A percentile compares a stretch with the other conserved stretches of the same genome.
Evolutionary conservation across 305 asterid species (phyloP).

Genomic region (Fraxinus angustifolia): DNA sequence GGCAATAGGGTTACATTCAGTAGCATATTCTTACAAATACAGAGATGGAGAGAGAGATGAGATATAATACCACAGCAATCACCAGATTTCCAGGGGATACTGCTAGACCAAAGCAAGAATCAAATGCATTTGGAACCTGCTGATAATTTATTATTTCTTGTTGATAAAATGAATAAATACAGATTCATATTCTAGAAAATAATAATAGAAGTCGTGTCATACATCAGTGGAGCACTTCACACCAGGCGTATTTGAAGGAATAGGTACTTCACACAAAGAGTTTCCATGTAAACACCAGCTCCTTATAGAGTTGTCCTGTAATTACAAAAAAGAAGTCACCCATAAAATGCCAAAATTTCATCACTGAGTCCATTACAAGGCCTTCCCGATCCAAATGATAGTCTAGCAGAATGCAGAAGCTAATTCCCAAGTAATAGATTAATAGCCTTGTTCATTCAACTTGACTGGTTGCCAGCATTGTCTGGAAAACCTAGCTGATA

Average conservation of each 20-base stretch:
- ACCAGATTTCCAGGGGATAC: conserved; percentile 83
- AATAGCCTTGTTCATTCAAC: conserved; percentile 5
- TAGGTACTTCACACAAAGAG: conserved; percentile 51
- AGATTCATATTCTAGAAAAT: conserved; percentile 10
- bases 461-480: background rate
- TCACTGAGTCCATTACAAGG: background rate
- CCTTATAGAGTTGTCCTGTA: conserved; percentile 66
- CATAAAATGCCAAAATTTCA: background rate
- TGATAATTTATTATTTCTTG: conserved; percentile 18
- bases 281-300: conserved; percentile 63
- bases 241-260: conserved; percentile 59
- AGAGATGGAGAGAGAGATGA: conserved; percentile 16
- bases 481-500: background rate
- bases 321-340: conserved; percentile 3
- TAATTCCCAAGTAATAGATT: background rate
- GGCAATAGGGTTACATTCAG: background rate
- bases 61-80: conserved; percentile 66
- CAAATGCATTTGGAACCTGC: conserved; percentile 64
- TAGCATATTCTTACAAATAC: background rate
- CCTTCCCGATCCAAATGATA: background rate
- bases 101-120: conserved; percentile 87
- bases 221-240: conserved; percentile 59
- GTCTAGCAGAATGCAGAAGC: conserved; percentile 8
- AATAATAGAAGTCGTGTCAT: conserved; percentile 30
- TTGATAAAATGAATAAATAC: conserved; percentile 9